Evolutionary conservation across 2,329 filamentous ascomycete genomes (phyloP).

Genomic region (Phoma herbarum): DNA sequence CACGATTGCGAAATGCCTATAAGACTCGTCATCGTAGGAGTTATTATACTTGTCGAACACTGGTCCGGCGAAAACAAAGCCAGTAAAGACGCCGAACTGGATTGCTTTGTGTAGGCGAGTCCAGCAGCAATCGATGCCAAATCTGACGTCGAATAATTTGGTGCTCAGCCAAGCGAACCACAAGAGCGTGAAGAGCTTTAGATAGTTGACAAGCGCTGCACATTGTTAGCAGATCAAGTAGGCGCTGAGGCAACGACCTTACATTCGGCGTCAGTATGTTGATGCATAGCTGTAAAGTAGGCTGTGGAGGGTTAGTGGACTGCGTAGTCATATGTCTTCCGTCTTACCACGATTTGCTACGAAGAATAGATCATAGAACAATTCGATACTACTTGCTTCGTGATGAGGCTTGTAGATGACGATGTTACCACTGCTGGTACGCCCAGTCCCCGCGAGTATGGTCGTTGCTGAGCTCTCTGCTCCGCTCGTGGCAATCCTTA

Average conservation of each 20-base stretch:
- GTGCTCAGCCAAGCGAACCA: slow-evolving; percentile 74
- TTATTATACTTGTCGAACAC: slow-evolving; percentile 42
- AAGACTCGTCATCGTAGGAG: slow-evolving; percentile 25
- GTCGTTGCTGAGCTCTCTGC: slow-evolving; percentile 19
- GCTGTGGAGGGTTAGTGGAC: slow-evolving; percentile 42
- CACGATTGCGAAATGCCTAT: slow-evolving; percentile 29
- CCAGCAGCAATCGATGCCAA: slow-evolving; percentile 70
- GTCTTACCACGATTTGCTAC: slow-evolving; percentile 65
- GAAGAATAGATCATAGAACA: slow-evolving; percentile 69
- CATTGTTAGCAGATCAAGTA: slow-evolving; percentile 10
- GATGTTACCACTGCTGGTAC: slow-evolving; percentile 33
- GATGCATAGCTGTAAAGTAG: slow-evolving; percentile 66
- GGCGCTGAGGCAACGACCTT: neutral
- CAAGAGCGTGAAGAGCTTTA: slow-evolving; percentile 65
- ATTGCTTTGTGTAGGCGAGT: slow-evolving; percentile 67
- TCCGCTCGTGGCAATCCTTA: slow-evolving; percentile 14
- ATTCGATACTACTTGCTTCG: slow-evolving; percentile 63
- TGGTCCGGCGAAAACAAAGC: slow-evolving; percentile 68
- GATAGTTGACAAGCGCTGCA: slow-evolving; percentile 52
- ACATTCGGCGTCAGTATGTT: slow-evolving; percentile 60
- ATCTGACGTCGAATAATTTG: slow-evolving; percentile 71
- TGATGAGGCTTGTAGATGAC: slow-evolving; percentile 40
- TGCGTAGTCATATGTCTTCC: neutral
- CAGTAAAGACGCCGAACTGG: slow-evolving; percentile 71
- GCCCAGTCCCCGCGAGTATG: slow-evolving; percentile 26